Base-by-base conservation (phyloP, 768 basidiomycete genomes). In the Hemileccinum rubropunctum region DNA sequence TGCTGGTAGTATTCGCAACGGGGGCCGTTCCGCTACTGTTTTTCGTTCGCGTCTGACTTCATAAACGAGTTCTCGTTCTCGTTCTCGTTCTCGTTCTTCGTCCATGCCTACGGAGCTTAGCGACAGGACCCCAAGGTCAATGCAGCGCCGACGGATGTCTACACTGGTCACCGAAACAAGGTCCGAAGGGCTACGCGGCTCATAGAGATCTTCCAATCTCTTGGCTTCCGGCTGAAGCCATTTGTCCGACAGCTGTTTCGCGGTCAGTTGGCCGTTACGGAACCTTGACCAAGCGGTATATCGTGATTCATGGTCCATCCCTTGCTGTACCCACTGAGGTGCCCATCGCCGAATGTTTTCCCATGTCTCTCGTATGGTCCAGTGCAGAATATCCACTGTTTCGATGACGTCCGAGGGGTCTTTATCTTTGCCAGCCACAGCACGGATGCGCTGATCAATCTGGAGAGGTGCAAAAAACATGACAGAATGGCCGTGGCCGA, bases 381-480 rank as follows among this genome's bases (percentile, higher is more conserved):
- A 80, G 4, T 59, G 58, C 15, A 78, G 34, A 33, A 79, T 61
- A 40, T 79, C 72, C 14, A 40, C 27, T 0, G 67, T 57, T 15
- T 54, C 30, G 21, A 59, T 41, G 3, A 4, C 12, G 8, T 60
- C 47, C 23, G 17, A 2, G 1, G 20, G 1, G 11, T 9, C 11
- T 23, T 40, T 8, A 14, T 14, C 15, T 17, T 62, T 65, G 6
- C 28, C 39, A 13, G 50, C 48, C 18, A 63, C 44, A 3, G 49
- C 44, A 28, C 73, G 70, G 35, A 80, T 78, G 1, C 49, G 48
- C 42, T 52, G 54, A 48, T 74, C 71, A 6, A 77, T 63, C 36
- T 78, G 77, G 59, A 58, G 60, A 12, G 78, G 71, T 2, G 76
- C 77, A 36, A 76, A 74, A 52, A 80, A 79, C 47, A 74, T 61